Conservation (phyloP, 2,329 filamentous ascomycete species). For the Neurospora sp. region DNA sequence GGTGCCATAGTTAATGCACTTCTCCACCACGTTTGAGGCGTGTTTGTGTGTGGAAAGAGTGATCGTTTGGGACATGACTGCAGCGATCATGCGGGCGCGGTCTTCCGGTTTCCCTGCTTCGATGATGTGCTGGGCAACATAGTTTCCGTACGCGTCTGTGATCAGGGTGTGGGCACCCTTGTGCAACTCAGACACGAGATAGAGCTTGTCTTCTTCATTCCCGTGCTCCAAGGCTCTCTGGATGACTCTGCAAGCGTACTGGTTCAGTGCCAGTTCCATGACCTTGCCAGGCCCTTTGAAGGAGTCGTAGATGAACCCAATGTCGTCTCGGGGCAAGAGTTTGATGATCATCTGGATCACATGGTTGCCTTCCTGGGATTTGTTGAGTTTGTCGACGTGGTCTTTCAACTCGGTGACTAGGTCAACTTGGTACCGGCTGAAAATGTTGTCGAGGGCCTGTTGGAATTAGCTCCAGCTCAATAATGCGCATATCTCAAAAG, state of each 20-base stretch:
- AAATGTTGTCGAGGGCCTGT: constrained; percentile 79
- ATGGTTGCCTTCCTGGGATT: constrained; percentile 88
- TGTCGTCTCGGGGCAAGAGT: constrained; percentile 63
- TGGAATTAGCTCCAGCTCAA: constrained; percentile 5
- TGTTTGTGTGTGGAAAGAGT: constrained; percentile 87
- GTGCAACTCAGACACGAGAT: constrained; percentile 72
- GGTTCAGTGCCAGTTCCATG: constrained; percentile 62
- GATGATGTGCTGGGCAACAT: constrained; percentile 90
- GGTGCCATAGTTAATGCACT: constrained; percentile 67
- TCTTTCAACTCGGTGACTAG: constrained; percentile 75
- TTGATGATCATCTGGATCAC: constrained; percentile 93
- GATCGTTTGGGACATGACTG: constrained; percentile 64
- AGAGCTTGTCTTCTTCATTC: constrained; percentile 56
- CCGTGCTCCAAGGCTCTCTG: constrained; percentile 85
- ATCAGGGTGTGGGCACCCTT: constrained; percentile 62
- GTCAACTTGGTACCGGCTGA: constrained; percentile 81
- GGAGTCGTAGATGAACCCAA: constrained; percentile 75
- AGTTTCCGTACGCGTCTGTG: constrained; percentile 86
- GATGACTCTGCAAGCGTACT: constrained; percentile 85
- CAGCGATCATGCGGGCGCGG: constrained; percentile 57
- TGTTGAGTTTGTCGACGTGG: constrained; percentile 67
- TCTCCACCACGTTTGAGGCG: constrained; percentile 94
- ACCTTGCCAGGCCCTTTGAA: constrained; percentile 59
- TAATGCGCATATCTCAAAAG: neutral
- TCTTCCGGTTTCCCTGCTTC: constrained; percentile 65